Evolutionary conservation across 495 filamentous ascomycete genomes (phyloP), one percentile per base, ranked within the genome.

Genomic region (Penicillium roqueforti): DNA sequence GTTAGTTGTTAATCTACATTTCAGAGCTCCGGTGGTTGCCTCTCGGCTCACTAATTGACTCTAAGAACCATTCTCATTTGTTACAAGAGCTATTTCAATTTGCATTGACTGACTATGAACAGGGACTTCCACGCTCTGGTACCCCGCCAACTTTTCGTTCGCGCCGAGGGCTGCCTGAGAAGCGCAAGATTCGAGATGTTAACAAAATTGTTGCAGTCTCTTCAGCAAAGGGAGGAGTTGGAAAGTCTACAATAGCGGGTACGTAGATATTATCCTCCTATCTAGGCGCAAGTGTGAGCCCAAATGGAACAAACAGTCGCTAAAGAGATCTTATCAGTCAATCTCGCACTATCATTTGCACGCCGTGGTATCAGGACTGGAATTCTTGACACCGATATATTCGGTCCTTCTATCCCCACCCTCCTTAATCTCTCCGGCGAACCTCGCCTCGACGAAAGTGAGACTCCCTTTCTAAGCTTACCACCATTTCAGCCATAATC

Each of bases 161-260:
- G 39, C 90, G 91, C 55, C 84, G 91, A 57, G 89, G 91, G 22
- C 80, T 97, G 8, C 95, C 93, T 2, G 74, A 87, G 53, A 86
- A 88, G 60, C 83, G 89, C 47, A 80, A 77, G 63, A 92, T 99
- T 57, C 80, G 79, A 16, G 81, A 87, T 65, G 92, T 97, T 43
- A 78, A 80, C 60, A 93, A 97, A 62, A 82, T 96, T 16, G 80
- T 99, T 51, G 92, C 89, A 28, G 87, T 99, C 16, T 95, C 89
- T 32, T 96, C 91, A 0, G 93, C 95, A 6, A 99, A 99, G 61
- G 93, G 93, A 9, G 93, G 93, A 32, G 93, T 99, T 1, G 93
- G 93, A 1, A 99, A 99, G 65, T 92, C 87, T 40, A 99, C 93
- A 14, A 85, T 99, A 28, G 87, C 93, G 6, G 87, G 87, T 89